These are phyloP conservation scores for Malassezia psittaci DNA, from an alignment of 1,284 basidiomycete species.

Conservation along the genomic window DNA sequence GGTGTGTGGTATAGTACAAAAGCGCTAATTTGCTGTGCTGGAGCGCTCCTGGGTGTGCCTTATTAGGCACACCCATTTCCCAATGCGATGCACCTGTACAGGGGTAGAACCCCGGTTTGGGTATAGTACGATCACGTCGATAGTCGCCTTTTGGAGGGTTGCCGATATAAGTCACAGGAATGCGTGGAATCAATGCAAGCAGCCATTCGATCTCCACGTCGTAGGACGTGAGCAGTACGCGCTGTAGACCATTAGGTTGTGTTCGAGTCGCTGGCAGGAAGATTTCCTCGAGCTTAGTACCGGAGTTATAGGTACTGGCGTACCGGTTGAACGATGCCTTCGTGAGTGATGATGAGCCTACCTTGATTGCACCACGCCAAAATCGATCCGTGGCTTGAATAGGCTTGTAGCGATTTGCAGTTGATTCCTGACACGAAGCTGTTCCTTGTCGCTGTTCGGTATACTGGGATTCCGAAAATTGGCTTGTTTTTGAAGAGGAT, in stretches of 20 bases:
- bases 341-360: background rate
- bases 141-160: slow-evolving; percentile 24
- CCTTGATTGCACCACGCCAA: slow-evolving; percentile 34
- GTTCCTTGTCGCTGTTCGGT: background rate
- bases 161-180: slow-evolving; percentile 31
- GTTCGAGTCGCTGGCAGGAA: slow-evolving; percentile 26
- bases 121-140: slow-evolving; percentile 13
- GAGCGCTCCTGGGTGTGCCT: slow-evolving; percentile 23
- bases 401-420: slow-evolving; percentile 11
- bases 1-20: slow-evolving; percentile 25
- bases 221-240: slow-evolving; percentile 34
- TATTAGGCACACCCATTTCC: slow-evolving; percentile 26
- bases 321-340: slow-evolving; percentile 31
- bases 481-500: too few relatives aligned
- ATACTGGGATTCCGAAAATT: too few relatives aligned
- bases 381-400: slow-evolving; percentile 24
- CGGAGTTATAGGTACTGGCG: slow-evolving; percentile 8
- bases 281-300: slow-evolving; percentile 21
- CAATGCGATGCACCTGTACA: slow-evolving; percentile 19
- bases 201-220: slow-evolving; percentile 40
- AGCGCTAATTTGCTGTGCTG: slow-evolving; percentile 41
- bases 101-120: slow-evolving; percentile 23
- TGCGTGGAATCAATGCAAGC: slow-evolving; percentile 23
- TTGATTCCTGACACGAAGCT: background rate
- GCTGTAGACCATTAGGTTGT: slow-evolving; percentile 19